Conservation (phyloP, 169 alveolate species). For the Eimeria sp. region DNA sequence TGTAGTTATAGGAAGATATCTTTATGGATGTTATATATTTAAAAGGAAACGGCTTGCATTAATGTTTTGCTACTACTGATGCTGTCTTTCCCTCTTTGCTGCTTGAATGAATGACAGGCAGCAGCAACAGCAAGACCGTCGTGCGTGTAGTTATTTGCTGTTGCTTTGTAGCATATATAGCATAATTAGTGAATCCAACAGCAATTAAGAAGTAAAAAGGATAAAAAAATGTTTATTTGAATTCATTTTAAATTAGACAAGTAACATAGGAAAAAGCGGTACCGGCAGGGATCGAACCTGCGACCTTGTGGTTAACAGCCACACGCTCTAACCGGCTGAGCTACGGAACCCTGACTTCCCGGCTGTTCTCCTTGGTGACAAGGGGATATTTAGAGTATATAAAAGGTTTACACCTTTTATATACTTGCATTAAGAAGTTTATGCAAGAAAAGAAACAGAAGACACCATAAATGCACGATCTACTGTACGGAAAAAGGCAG, state of each 20-base stretch:
- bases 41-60: too few species aligned
- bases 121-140: too few species aligned
- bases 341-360: constrained; percentile 82
- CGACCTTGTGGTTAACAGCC: constrained; percentile 98
- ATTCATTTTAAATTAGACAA: neutral
- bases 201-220: too few species aligned
- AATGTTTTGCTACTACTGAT: too few species aligned
- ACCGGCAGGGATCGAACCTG: constrained; percentile 96
- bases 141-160: too few species aligned
- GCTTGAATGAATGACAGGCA: too few species aligned
- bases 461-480: neutral
- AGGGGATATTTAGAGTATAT: neutral
- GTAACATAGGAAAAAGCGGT: constrained; percentile 48
- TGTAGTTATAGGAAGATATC: neutral
- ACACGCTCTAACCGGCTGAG: constrained; percentile 95
- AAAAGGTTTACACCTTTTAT: too few species aligned
- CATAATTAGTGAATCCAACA: too few species aligned
- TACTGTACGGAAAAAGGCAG: neutral
- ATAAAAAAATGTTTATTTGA: neutral
- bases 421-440: neutral
- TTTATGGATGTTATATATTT: too few species aligned
- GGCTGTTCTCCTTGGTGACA: too few species aligned
- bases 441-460: neutral
- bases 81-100: too few species aligned
- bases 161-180: too few species aligned